phyloP scores from a whole-genome alignment of 441 rosid genomes.

The Erodium texanum region DNA sequence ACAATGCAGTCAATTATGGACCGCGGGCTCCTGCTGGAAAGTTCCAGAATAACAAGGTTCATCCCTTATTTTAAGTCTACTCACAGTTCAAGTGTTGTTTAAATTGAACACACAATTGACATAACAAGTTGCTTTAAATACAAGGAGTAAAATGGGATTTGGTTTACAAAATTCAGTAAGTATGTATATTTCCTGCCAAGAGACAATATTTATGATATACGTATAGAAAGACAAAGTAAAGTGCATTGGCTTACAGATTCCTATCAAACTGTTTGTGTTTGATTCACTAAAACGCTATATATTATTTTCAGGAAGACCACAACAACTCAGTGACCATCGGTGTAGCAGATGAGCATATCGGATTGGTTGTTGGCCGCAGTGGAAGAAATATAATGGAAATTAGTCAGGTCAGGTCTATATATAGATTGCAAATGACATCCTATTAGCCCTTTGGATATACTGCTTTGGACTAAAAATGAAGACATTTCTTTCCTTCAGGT shows the following conservation, averaged over 20 bases:
- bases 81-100: neutral
- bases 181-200: neutral
- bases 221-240: neutral
- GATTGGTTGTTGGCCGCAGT: conserved; percentile 91
- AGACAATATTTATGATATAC: neutral
- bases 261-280: neutral
- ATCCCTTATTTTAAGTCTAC: conserved; percentile 13
- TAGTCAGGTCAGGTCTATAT: conserved; percentile 80
- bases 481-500: conserved; percentile 36
- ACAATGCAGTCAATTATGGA: conserved; percentile 60
- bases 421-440: neutral
- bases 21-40: conserved; percentile 66
- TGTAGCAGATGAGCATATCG: conserved; percentile 82
- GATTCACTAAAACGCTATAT: neutral
- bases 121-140: neutral
- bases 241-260: neutral
- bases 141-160: neutral
- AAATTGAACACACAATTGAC: neutral
- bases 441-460: neutral
- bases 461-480: conserved; percentile 14
- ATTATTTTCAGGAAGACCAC: conserved; percentile 63
- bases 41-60: conserved; percentile 82
- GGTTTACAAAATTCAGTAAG: neutral
- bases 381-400: conserved; percentile 95
- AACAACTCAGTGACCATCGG: conserved; percentile 71